Conservation (phyloP, 768 basidiomycete genomes). For the Royoungia palumana region DNA sequence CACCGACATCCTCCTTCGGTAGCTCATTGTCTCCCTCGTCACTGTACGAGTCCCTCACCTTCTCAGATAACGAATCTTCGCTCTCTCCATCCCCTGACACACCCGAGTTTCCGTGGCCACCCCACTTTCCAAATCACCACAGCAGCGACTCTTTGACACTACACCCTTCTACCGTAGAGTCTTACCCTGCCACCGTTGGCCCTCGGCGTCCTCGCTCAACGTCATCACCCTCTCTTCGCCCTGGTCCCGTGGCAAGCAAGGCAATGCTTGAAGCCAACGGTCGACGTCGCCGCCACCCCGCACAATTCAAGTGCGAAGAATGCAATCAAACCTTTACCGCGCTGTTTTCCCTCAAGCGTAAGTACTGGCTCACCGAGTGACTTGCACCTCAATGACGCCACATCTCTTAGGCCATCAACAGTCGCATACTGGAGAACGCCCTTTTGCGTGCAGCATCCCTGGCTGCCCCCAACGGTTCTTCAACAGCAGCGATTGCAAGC, state of each 20-base stretch:
- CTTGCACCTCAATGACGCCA: slow-evolving; percentile 4
- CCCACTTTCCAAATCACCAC: neutral
- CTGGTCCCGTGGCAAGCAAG: slow-evolving; percentile 27
- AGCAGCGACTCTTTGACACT: slow-evolving; percentile 8
- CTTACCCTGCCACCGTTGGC: neutral
- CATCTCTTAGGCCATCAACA: slow-evolving; percentile 24
- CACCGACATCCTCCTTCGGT: slow-evolving; percentile 25
- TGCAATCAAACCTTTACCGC: slow-evolving; percentile 30
- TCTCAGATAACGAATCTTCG: slow-evolving; percentile 25
- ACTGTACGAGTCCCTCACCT: neutral
- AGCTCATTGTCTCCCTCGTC: slow-evolving; percentile 24
- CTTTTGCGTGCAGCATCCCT: slow-evolving; percentile 21
- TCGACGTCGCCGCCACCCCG: slow-evolving; percentile 29
- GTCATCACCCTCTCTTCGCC: slow-evolving; percentile 12
- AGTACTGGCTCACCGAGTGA: slow-evolving; percentile 1
- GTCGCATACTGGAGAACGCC: slow-evolving; percentile 28
- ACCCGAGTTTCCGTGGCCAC: slow-evolving; percentile 12
- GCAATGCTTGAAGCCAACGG: slow-evolving; percentile 33
- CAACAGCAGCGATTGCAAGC: slow-evolving; percentile 34
- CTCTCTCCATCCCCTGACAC: slow-evolving; percentile 18
- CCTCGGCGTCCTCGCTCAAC: slow-evolving; percentile 18
- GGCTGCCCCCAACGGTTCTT: slow-evolving; percentile 29
- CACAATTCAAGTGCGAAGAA: slow-evolving; percentile 14
- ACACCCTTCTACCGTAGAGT: neutral
- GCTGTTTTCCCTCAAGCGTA: slow-evolving; percentile 31